These are phyloP conservation scores for Leucocoprinus leucothites DNA, from an alignment of 768 basidiomycete genomes.

Conservation along the genomic window DNA sequence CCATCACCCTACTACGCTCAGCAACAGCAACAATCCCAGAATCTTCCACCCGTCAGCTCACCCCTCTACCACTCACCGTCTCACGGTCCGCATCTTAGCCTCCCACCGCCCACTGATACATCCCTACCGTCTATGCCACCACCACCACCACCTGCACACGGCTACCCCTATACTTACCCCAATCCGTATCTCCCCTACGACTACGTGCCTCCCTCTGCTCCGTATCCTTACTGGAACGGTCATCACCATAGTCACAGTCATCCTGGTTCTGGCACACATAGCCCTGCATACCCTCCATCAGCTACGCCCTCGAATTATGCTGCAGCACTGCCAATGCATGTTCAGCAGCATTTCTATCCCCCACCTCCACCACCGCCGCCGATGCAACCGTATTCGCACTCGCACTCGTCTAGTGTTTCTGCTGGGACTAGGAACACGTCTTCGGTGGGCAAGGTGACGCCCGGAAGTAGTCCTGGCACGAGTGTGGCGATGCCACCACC, in stretches of 20 bases:
- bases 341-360: constrained; percentile 14
- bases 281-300: constrained; percentile 20
- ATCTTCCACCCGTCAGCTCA: constrained; percentile 3
- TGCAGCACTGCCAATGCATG: constrained; percentile 12
- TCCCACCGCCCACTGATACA: constrained; percentile 6
- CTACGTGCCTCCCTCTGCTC: constrained; percentile 23
- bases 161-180: constrained; percentile 13
- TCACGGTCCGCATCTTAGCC: not conserved
- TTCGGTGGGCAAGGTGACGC: not conserved
- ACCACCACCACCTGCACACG: constrained; percentile 8
- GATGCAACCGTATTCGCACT: not conserved
- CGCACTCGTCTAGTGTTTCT: not conserved
- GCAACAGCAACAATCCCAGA: constrained; percentile 10
- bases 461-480: not conserved
- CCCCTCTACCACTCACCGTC: constrained; percentile 14
- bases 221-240: constrained; percentile 37
- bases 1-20: constrained; percentile 17
- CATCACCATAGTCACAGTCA: constrained; percentile 15
- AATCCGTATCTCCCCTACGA: constrained; percentile 18
- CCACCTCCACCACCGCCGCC: constrained; percentile 3
- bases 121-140: constrained; percentile 13
- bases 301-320: constrained; percentile 15
- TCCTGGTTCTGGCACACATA: constrained; percentile 24
- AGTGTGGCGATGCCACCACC: not conserved
- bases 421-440: too few species aligned